phyloP scores from a whole-genome alignment of 306 rosid species.

The Trifolium subterraneum region DNA sequence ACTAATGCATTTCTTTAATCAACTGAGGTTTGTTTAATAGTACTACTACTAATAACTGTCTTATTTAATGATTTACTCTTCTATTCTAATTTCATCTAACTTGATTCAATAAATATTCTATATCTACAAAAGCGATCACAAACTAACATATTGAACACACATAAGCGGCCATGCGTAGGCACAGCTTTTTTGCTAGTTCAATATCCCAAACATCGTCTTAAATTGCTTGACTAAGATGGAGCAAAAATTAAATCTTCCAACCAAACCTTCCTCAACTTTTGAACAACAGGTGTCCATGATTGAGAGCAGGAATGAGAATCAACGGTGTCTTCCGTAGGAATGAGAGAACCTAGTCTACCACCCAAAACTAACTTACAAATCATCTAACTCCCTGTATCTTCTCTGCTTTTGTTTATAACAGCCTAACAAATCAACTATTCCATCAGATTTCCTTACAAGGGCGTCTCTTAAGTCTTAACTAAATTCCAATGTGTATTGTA shows the following conservation, averaged over 20 bases:
- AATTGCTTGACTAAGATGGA: background rate
- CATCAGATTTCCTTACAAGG: conserved; percentile 4
- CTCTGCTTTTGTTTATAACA: background rate
- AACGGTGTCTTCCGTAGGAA: background rate
- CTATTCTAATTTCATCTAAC: too few species aligned
- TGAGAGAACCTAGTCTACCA: background rate
- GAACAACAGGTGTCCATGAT: background rate
- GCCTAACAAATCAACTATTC: background rate
- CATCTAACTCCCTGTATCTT: background rate
- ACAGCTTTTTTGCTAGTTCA: too few species aligned
- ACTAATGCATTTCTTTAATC: background rate
- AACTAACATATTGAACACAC: too few species aligned
- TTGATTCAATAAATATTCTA: too few species aligned
- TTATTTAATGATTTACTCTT: too few species aligned
- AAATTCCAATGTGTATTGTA: background rate
- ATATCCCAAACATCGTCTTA: background rate
- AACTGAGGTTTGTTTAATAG: too few species aligned
- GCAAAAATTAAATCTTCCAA: background rate
- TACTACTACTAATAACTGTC: too few species aligned
- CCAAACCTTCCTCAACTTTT: background rate
- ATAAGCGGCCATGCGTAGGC: too few species aligned
- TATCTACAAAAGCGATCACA: too few species aligned
- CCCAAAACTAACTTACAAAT: conserved; percentile 3
- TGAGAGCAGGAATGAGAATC: background rate
- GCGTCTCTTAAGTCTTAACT: background rate